These are phyloP conservation scores for Extremus antarcticus DNA, from an alignment of 495 filamentous ascomycete species.

Conservation along the genomic window DNA sequence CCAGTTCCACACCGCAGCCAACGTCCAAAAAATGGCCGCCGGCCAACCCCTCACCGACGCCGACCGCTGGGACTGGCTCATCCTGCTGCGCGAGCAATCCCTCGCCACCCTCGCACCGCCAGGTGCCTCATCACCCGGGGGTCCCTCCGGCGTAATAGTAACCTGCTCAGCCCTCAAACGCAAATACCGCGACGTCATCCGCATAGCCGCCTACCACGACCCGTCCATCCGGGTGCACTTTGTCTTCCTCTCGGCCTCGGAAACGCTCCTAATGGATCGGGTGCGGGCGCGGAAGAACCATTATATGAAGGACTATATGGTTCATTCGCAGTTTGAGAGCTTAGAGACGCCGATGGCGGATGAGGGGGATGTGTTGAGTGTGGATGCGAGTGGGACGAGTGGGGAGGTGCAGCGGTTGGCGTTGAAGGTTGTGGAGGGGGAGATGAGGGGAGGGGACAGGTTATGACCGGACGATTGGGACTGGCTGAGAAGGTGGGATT, in stretches of 20 bases:
- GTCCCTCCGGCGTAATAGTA: slow-evolving; percentile 62
- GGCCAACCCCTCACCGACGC: slow-evolving; percentile 83
- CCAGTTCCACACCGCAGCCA: slow-evolving; percentile 74
- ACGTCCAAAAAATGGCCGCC: slow-evolving; percentile 87
- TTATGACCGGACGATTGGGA: neutral
- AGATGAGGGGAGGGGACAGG: slow-evolving; percentile 1
- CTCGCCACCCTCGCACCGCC: slow-evolving; percentile 60
- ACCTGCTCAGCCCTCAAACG: slow-evolving; percentile 94
- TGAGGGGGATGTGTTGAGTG: slow-evolving; percentile 73
- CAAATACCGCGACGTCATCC: slow-evolving; percentile 95
- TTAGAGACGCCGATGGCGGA: slow-evolving; percentile 68
- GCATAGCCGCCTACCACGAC: slow-evolving; percentile 69
- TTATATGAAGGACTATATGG: slow-evolving; percentile 97
- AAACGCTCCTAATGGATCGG: slow-evolving; percentile 61
- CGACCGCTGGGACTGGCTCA: slow-evolving; percentile 98
- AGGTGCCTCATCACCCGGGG: neutral
- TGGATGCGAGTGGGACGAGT: slow-evolving; percentile 61
- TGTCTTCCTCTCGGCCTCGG: slow-evolving; percentile 72
- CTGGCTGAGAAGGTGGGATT: neutral
- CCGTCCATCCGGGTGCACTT: slow-evolving; percentile 78
- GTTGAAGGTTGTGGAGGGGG: slow-evolving; percentile 30
- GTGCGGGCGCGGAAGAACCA: slow-evolving; percentile 67
- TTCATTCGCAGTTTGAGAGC: slow-evolving; percentile 78
- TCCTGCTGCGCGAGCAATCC: slow-evolving; percentile 71
- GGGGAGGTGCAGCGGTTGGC: slow-evolving; percentile 59